Evolutionary conservation across 2,329 filamentous ascomycete species (phyloP).

Genomic region (Lachnellula arida): DNA sequence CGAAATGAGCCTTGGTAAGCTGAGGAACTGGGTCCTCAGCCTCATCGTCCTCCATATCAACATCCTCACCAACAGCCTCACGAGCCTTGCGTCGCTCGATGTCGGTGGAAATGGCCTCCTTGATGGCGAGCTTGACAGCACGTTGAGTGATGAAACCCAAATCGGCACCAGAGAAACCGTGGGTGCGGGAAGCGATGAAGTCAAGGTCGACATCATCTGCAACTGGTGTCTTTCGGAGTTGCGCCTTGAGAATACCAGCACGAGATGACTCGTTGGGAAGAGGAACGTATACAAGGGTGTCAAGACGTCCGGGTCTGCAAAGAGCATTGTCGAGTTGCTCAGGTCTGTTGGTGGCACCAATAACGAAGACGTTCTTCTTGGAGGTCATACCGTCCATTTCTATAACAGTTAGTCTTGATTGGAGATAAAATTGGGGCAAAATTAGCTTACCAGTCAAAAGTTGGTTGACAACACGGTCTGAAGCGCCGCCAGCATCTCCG

Average conservation of each 20-base stretch:
- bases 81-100: slow-evolving; percentile 88
- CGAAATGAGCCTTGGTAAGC: slow-evolving; percentile 93
- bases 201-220: slow-evolving; percentile 79
- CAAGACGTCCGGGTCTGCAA: slow-evolving; percentile 96
- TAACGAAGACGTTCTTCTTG: slow-evolving; percentile 99
- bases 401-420: slow-evolving; percentile 42
- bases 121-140: slow-evolving; percentile 98
- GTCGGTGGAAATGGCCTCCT: slow-evolving; percentile 84
- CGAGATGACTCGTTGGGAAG: slow-evolving; percentile 89
- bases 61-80: slow-evolving; percentile 76
- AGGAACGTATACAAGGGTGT: slow-evolving; percentile 97
- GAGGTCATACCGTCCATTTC: slow-evolving; percentile 99
- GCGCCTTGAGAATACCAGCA: slow-evolving; percentile 84
- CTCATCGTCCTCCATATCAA: slow-evolving; percentile 77
- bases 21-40: slow-evolving; percentile 91
- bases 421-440: not conserved
- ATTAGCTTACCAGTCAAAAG: slow-evolving; percentile 78
- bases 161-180: slow-evolving; percentile 99
- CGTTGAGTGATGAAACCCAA: slow-evolving; percentile 98
- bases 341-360: slow-evolving; percentile 96
- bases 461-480: slow-evolving; percentile 99
- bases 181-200: slow-evolving; percentile 93
- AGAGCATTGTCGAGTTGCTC: slow-evolving; percentile 98
- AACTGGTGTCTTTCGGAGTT: slow-evolving; percentile 97
- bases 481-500: slow-evolving; percentile 95